Evolutionary conservation across 108 stramenopile species (phyloP).

Genomic region (Hondaea fermentalgiana): DNA sequence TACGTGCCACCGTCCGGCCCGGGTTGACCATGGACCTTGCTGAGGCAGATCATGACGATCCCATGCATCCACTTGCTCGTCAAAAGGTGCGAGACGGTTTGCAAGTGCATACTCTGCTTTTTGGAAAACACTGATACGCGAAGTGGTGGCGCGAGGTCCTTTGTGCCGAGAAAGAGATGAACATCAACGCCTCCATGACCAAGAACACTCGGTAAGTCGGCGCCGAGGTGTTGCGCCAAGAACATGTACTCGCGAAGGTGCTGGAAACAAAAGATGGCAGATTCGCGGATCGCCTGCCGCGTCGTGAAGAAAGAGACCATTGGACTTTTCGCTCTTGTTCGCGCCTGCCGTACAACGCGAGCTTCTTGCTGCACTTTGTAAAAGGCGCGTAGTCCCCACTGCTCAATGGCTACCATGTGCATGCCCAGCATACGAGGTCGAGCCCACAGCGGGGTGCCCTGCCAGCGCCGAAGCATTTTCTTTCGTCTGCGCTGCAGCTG

Average conservation of each 20-base stretch:
- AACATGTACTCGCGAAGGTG: not conserved
- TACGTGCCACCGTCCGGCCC: not conserved
- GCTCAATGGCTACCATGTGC: not conserved
- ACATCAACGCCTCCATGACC: not conserved
- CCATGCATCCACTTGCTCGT: not conserved
- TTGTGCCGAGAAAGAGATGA: not conserved
- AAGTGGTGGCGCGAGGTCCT: not conserved
- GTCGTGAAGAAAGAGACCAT: not conserved
- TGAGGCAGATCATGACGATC: not conserved
- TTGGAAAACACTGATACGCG: not conserved
- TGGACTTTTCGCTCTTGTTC: not conserved
- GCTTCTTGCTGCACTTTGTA: not conserved
- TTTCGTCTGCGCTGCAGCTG: not conserved
- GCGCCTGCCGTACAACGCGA: not conserved
- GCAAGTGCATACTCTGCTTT: not conserved
- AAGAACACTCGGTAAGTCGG: not conserved
- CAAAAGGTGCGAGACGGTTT: not conserved
- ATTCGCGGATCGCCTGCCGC: no score
- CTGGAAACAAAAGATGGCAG: not conserved
- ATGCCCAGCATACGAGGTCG: not conserved
- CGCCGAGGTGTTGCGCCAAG: not conserved
- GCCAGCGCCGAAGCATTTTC: not conserved
- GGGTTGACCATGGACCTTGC: not conserved
- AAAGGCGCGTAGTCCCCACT: not conserved
- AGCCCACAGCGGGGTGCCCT: not conserved